These are phyloP conservation scores for Tephrocybe rancida DNA, from an alignment of 768 basidiomycete species.

Conservation along the genomic window DNA sequence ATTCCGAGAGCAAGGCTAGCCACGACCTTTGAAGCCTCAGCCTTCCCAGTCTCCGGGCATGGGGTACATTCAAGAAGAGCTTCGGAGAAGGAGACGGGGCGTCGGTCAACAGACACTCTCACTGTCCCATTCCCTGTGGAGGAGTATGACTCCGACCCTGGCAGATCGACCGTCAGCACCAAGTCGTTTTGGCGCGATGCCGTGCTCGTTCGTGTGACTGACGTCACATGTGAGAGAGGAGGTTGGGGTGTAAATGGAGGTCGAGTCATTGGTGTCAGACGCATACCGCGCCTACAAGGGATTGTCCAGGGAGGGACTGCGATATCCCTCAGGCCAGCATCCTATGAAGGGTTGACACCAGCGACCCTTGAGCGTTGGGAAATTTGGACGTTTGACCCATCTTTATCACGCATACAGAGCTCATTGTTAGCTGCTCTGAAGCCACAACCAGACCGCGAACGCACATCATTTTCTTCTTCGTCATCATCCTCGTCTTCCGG, in stretches of 20 bases:
- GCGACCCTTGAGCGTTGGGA: conserved; percentile 83
- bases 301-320: conserved; percentile 27
- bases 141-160: conserved; percentile 37
- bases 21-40: conserved; percentile 47
- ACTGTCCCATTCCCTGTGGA: conserved; percentile 48
- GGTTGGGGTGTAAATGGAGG: conserved; percentile 69
- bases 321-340: conserved; percentile 9
- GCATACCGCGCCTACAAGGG: conserved; percentile 52
- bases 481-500: conserved; percentile 18
- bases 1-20: conserved; percentile 52
- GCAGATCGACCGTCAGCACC: conserved; percentile 34
- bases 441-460: conserved; percentile 17
- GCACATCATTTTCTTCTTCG: conserved; percentile 23
- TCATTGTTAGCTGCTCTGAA: conserved; percentile 54
- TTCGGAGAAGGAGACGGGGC: conserved; percentile 65
- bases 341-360: conserved; percentile 51
- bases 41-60: conserved; percentile 82
- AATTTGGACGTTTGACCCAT: conserved; percentile 75
- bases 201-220: conserved; percentile 52
- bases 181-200: conserved; percentile 61
- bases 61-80: conserved; percentile 74
- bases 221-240: conserved; percentile 72
- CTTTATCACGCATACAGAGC: conserved; percentile 45
- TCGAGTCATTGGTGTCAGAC: conserved; percentile 69
- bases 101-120: conserved; percentile 50